A percentile compares a stretch with the other conserved stretches of the same genome.
Evolutionary conservation across 2,329 filamentous ascomycete genomes (phyloP).

Genomic region (Diaporthe sp.): DNA sequence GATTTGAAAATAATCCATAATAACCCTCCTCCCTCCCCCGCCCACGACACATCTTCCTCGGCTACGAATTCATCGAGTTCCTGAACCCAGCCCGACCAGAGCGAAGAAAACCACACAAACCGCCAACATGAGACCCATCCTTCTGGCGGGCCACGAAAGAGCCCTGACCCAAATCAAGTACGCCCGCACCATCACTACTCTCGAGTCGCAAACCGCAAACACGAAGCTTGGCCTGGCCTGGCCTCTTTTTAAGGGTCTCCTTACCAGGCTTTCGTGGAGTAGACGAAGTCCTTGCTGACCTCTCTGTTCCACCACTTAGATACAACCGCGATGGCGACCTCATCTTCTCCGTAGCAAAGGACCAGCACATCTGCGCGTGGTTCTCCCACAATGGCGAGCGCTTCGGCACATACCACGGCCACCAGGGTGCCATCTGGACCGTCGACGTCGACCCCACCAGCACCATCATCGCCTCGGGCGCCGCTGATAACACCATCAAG

Average conservation of each 20-base stretch:
- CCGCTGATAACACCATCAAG: constrained; percentile 97
- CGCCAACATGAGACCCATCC: constrained; percentile 91
- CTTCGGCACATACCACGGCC: constrained; percentile 94
- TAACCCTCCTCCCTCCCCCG: constrained; percentile 13
- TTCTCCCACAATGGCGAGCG: constrained; percentile 98
- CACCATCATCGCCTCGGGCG: constrained; percentile 92
- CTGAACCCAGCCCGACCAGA: neutral
- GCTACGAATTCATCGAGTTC: neutral
- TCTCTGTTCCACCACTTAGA: constrained; percentile 54
- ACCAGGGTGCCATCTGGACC: constrained; percentile 98
- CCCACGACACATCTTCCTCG: constrained; percentile 12
- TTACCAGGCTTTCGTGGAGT: neutral
- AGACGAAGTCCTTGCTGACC: constrained; percentile 1
- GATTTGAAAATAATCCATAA: constrained; percentile 26
- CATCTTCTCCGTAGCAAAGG: constrained; percentile 95
- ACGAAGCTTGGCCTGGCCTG: neutral
- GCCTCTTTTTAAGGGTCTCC: no score
- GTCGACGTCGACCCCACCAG: constrained; percentile 95
- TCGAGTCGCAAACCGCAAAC: constrained; percentile 30
- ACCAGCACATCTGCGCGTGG: constrained; percentile 97
- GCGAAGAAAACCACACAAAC: constrained; percentile 41
- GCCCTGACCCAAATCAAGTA: constrained; percentile 95
- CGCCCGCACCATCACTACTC: constrained; percentile 43
- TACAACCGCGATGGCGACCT: constrained; percentile 97
- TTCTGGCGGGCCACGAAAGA: constrained; percentile 96